Evolutionary conservation across 768 basidiomycete species (phyloP).

Genomic region (Galerina marginata): DNA sequence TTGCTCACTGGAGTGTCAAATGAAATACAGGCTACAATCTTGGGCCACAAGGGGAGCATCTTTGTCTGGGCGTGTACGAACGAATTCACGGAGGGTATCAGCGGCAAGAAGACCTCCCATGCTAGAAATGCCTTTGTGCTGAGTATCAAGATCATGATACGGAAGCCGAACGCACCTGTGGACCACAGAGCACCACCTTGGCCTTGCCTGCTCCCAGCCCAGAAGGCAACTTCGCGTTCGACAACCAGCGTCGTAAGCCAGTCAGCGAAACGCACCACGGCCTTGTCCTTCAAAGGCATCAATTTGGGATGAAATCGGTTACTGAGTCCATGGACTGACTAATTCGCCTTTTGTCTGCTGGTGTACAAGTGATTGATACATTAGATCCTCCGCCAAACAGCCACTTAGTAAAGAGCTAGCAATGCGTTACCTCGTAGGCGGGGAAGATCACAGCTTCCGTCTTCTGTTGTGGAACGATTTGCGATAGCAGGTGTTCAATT

Average conservation of each 20-base stretch:
- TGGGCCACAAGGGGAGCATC: slow-evolving; percentile 86
- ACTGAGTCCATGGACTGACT: slow-evolving; percentile 48
- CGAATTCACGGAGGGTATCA: slow-evolving; percentile 79
- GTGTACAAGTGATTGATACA: not conserved
- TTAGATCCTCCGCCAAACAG: not conserved
- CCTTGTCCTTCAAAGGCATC: slow-evolving; percentile 59
- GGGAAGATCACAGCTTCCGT: slow-evolving; percentile 88
- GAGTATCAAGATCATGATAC: not conserved
- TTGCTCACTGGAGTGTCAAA: slow-evolving; percentile 87
- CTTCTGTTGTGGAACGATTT: slow-evolving; percentile 57
- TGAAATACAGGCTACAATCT: slow-evolving; percentile 81
- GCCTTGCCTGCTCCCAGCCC: slow-evolving; percentile 80
- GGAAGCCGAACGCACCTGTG: slow-evolving; percentile 63
- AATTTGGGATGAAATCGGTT: slow-evolving; percentile 7
- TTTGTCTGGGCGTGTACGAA: slow-evolving; percentile 66
- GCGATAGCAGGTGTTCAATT: slow-evolving; percentile 75
- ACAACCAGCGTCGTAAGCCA: slow-evolving; percentile 92
- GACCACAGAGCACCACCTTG: slow-evolving; percentile 87
- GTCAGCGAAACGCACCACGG: slow-evolving; percentile 85
- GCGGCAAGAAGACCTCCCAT: slow-evolving; percentile 94
- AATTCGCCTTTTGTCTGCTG: slow-evolving; percentile 88
- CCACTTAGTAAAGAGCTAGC: too few relatives aligned
- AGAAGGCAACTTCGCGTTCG: slow-evolving; percentile 77
- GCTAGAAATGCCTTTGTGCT: slow-evolving; percentile 43
- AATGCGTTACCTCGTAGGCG: slow-evolving; percentile 72